phyloP scores from a whole-genome alignment of 805 yeast genomes.

The Lipomyces japonicus region DNA sequence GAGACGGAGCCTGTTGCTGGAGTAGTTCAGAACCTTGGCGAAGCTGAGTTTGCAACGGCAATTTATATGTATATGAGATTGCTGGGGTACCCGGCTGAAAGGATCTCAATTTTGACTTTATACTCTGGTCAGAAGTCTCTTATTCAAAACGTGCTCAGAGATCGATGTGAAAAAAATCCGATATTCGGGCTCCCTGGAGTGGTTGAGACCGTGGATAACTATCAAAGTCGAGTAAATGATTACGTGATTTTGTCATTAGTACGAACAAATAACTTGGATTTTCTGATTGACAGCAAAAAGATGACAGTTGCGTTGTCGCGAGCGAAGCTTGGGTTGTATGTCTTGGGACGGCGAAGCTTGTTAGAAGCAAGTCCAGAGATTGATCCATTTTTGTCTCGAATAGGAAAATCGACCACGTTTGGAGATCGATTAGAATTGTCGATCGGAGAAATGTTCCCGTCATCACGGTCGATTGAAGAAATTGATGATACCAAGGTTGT shows the following conservation, averaged over 20 bases:
- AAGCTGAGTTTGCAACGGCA: slow-evolving; percentile 48
- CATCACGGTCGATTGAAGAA: slow-evolving; percentile 11
- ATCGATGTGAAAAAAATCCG: slow-evolving; percentile 32
- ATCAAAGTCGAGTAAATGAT: slow-evolving; percentile 35
- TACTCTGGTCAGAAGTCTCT: slow-evolving; percentile 44
- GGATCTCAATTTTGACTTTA: slow-evolving; percentile 44
- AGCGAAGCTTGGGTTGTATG: slow-evolving; percentile 40
- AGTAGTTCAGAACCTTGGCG: slow-evolving; percentile 42
- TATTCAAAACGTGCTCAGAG: slow-evolving; percentile 42
- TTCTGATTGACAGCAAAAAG: slow-evolving; percentile 30
- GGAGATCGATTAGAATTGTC: slow-evolving; percentile 32
- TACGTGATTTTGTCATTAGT: slow-evolving; percentile 41
- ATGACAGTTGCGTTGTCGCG: slow-evolving; percentile 35
- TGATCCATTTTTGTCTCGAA: slow-evolving; percentile 14
- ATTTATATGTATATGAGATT: slow-evolving; percentile 47
- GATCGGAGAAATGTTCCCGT: slow-evolving; percentile 36
- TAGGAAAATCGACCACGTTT: slow-evolving; percentile 6
- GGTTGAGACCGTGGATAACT: slow-evolving; percentile 34
- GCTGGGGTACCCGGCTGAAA: slow-evolving; percentile 42
- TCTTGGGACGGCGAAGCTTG: slow-evolving; percentile 32
- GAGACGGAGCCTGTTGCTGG: slow-evolving; percentile 35
- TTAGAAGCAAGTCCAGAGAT: slow-evolving; percentile 20
- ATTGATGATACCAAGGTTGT: slow-evolving; percentile 21
- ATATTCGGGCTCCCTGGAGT: slow-evolving; percentile 37
- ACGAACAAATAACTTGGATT: slow-evolving; percentile 35